Conservation (phyloP, 2,329 filamentous ascomycete genomes). For the Dactylellina haptotyla region DNA sequence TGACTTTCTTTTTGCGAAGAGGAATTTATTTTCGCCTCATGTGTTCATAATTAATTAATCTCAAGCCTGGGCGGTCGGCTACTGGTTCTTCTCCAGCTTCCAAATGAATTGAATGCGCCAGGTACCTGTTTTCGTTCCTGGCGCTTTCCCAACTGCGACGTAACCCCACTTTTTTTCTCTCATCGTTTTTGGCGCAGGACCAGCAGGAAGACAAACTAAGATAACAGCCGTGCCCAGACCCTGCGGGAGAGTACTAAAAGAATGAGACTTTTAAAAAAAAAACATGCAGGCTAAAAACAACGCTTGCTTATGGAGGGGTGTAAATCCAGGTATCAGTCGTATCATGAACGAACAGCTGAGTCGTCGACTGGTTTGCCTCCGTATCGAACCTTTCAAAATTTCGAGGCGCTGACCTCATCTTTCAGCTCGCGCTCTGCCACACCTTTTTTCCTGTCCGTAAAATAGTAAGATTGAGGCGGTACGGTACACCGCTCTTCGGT, state of each 20-base stretch:
- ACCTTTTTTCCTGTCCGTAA: background rate
- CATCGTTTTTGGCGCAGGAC: background rate
- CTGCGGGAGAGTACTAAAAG: background rate
- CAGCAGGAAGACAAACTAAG: background rate
- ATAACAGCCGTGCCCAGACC: background rate
- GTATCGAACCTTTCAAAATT: background rate
- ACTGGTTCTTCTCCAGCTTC: constrained; percentile 27
- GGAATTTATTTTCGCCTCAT: background rate
- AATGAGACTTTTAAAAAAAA: background rate
- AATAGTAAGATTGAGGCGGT: no score
- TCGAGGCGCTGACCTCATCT: constrained; percentile 3
- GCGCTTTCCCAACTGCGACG: constrained; percentile 20
- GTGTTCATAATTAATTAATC: constrained; percentile 28
- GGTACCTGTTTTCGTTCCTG: background rate
- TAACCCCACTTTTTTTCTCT: constrained; percentile 28
- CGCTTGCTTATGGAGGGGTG: background rate
- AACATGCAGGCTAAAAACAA: background rate
- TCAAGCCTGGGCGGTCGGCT: constrained; percentile 18
- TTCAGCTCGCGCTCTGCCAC: constrained; percentile 1
- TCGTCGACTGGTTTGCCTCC: background rate
- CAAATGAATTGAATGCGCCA: constrained; percentile 20
- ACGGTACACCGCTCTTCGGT: background rate
- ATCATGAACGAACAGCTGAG: background rate
- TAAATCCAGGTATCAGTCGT: background rate
- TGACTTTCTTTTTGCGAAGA: background rate